phyloP scores from a whole-genome alignment of 139 green algal species.

The Nannochloris sp. region DNA sequence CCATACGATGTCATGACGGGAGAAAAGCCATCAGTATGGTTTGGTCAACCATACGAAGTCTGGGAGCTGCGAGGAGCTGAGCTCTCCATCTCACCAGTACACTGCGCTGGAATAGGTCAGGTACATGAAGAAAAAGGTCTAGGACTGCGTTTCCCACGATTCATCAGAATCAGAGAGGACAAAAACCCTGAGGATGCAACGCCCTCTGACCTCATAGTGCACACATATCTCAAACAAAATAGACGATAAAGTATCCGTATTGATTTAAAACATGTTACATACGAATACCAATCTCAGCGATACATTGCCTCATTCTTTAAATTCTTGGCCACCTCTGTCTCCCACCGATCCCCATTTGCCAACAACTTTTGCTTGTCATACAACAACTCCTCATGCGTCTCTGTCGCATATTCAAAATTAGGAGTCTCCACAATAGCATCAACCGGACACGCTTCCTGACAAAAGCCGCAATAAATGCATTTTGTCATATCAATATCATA shows the following conservation, averaged over 20 bases:
- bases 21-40: slow-evolving; percentile 61
- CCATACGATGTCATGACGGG: slow-evolving; percentile 66
- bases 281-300: slow-evolving; percentile 31
- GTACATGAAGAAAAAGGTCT: slow-evolving; percentile 37
- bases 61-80: slow-evolving; percentile 65
- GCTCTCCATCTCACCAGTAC: slow-evolving; percentile 58
- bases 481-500: slow-evolving; percentile 99
- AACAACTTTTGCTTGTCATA: slow-evolving; percentile 99
- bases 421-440: slow-evolving; percentile 97
- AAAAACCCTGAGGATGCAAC: slow-evolving; percentile 85
- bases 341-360: slow-evolving; percentile 93
- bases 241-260: background rate
- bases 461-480: slow-evolving; percentile 20
- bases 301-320: slow-evolving; percentile 70
- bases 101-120: slow-evolving; percentile 29
- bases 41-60: slow-evolving; percentile 52
- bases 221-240: slow-evolving; percentile 12
- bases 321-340: slow-evolving; percentile 95
- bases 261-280: background rate
- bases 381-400: slow-evolving; percentile 83
- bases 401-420: slow-evolving; percentile 98
- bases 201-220: slow-evolving; percentile 50
- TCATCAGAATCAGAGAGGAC: slow-evolving; percentile 56
- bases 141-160: slow-evolving; percentile 58
- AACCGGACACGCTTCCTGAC: slow-evolving; percentile 96